Base-by-base conservation (phyloP, 345 rosid species). In the Euclidium syriacum region DNA sequence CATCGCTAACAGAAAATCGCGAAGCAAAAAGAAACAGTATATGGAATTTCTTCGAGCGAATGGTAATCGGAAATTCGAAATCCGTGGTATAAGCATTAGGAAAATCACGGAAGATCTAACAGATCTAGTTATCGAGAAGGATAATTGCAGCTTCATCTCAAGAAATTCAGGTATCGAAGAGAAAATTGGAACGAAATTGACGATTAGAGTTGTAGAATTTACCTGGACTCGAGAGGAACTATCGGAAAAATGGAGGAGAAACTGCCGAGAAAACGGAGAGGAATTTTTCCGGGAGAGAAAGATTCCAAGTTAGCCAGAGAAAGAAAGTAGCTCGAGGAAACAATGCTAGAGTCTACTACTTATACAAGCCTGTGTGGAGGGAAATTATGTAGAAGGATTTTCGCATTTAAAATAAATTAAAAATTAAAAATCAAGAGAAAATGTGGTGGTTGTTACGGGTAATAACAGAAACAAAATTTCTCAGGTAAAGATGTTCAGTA, bases 361-460 rank as follows among this genome's bases (percentile, higher is more conserved):
- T 71, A 71, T 71, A 71, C 30, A 47, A 2, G 41, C n/a, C 5
- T 35, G 27, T 40, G 49, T 62, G 74, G 75, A 71, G 75, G 75
- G 75, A 71, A 70, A 33, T 46, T 38, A 36, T 1, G 11, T 23
- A 22, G 12, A 33, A 32, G 10, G 32, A 49, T 15, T 54, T 25
- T 44, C 4, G 22, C 16, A 49, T 39, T 67, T 39, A 7, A 52
- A 48, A 22, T 3, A 22, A 52, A 48, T 12, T 3, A 22, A 6
- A n/a, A 14, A 32, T 1, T 12, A 44, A 49, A 33, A 18, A 49
- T n/a, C n/a, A 40, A n/a, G 20, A 1, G 17, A 50, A 40, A 40
- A 22, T 39, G 33, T 7, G 15, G 12, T 46, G 63, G 55, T 69
- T 53, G 68, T 61, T 69, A 61, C 27, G 29, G 10, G 58, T 55